Conservation (phyloP, 768 basidiomycete species). For the Pholiota molesta region DNA sequence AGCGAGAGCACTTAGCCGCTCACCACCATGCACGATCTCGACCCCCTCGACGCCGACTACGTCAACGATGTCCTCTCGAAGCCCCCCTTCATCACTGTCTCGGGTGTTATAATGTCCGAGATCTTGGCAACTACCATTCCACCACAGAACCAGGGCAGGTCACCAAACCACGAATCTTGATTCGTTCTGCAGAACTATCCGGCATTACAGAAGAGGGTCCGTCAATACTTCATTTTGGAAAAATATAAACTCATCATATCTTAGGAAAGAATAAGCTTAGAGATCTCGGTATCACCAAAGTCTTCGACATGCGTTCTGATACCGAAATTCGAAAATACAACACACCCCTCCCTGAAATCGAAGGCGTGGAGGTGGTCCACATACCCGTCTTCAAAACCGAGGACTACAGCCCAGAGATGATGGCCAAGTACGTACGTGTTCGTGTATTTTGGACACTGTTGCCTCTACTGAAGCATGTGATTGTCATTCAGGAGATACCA, state of each 20-base stretch:
- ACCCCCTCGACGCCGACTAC: constrained; percentile 67
- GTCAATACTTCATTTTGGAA: not conserved
- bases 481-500: constrained; percentile 57
- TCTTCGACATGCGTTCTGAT: constrained; percentile 82
- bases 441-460: constrained; percentile 15
- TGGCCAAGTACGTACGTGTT: constrained; percentile 76
- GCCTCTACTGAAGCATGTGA: constrained; percentile 25
- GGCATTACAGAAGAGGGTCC: constrained; percentile 71
- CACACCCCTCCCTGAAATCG: constrained; percentile 62
- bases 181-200: constrained; percentile 76
- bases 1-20: constrained; percentile 7
- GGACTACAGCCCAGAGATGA: constrained; percentile 83
- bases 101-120: constrained; percentile 81
- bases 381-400: constrained; percentile 70
- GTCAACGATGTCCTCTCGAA: constrained; percentile 66
- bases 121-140: constrained; percentile 67
- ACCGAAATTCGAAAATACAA: constrained; percentile 79
- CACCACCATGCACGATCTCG: constrained; percentile 48
- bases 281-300: constrained; percentile 62
- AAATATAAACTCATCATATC: constrained; percentile 1
- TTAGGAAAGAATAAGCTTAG: constrained; percentile 61
- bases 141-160: constrained; percentile 45
- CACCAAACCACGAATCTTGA: constrained; percentile 60
- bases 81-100: constrained; percentile 69
- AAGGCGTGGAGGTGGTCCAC: constrained; percentile 62